Evolutionary conservation across 2,329 filamentous ascomycete genomes (phyloP), one percentile per base, ranked within the genome.

Genomic region (Biscogniauxia marginata): DNA sequence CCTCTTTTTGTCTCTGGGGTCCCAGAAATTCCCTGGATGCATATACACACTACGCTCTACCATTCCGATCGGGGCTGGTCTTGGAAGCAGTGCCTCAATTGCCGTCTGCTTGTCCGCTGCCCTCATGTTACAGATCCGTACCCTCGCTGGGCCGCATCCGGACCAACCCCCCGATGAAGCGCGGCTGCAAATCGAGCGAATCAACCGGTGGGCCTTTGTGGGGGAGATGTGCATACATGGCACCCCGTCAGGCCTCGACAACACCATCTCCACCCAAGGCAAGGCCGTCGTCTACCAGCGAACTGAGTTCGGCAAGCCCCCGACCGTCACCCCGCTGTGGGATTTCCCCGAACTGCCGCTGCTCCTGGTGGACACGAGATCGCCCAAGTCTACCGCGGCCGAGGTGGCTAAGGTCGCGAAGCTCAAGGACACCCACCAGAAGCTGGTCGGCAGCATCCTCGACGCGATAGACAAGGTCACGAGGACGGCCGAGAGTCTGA

Each of bases 181-280:
- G n/a, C 86, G 90, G 57, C 75, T 92, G 46, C 93, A 99, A 71
- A 83, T 98, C 24, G 93, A 98, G 76, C 86, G 93, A 61, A 97
- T 99, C 75, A 99, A 99, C 74, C 84, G 90, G 59, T 99, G 96
- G 95, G 93, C 95, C 0, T 98, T 97, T 73, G 95, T 99, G 0
- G 89, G 89, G 21, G 95, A 99, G 73, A 89, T 98, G 85, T 95
- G 92, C 74, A 97, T 98, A 61, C 95, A 99, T 70, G 95, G 93
- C 39, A 98, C 96, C 69, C 95, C 95, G 0, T 96, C 91, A 0
- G 95, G 95, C 0, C 91, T 99, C 46, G 95, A 99, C 75, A 99
- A 99, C 73, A 99, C 95, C 2, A 93, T 99, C 23, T 84, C 93
- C 11, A 90, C 93, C 11, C 90, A 96, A 67, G 95, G 95, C 55